Evolutionary conservation across 1,284 basidiomycete species (phyloP).

Genomic region (Cryptococcus deneoformans): DNA sequence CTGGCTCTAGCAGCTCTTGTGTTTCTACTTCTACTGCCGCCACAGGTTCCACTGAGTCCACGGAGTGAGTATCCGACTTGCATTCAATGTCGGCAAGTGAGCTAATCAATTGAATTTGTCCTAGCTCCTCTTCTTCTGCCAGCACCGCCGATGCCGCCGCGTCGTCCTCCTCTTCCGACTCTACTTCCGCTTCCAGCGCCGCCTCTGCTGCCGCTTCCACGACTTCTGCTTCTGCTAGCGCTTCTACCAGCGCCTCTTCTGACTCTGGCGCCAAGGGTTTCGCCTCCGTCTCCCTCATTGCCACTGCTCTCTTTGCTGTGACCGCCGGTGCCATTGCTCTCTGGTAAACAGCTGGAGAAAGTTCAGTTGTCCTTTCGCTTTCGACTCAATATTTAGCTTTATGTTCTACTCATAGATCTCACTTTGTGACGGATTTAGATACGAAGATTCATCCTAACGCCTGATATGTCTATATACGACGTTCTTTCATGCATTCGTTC

Average conservation of each 20-base stretch:
- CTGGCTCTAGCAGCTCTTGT: conserved; percentile 14
- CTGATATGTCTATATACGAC: too few species aligned
- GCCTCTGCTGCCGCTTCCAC: conserved; percentile 6
- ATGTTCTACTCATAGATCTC: background rate
- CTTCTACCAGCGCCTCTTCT: conserved; percentile 9
- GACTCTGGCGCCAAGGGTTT: conserved; percentile 1
- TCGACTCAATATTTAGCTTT: background rate
- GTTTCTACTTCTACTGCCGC: conserved; percentile 6
- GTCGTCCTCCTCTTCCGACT: conserved; percentile 1
- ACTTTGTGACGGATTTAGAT: background rate
- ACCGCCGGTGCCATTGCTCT: conserved; percentile 25
- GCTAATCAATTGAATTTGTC: background rate
- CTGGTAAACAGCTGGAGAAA: conserved; percentile 17
- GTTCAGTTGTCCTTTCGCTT: background rate
- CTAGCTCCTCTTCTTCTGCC: background rate
- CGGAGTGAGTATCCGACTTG: conserved; percentile 2
- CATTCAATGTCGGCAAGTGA: background rate
- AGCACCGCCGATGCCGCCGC: conserved; percentile 11
- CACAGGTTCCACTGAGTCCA: conserved; percentile 1
- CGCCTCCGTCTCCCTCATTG: conserved; percentile 6
- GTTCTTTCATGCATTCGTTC: too few species aligned
- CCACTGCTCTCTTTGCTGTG: conserved; percentile 23
- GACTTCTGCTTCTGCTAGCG: conserved; percentile 5
- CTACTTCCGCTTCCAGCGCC: background rate
- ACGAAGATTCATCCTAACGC: too few species aligned